A percentile compares a stretch with the other conserved stretches of the same genome.
phyloP scores from a whole-genome alignment of 1,284 basidiomycete genomes.

The Microbotryum lychnidis-dioicae region DNA sequence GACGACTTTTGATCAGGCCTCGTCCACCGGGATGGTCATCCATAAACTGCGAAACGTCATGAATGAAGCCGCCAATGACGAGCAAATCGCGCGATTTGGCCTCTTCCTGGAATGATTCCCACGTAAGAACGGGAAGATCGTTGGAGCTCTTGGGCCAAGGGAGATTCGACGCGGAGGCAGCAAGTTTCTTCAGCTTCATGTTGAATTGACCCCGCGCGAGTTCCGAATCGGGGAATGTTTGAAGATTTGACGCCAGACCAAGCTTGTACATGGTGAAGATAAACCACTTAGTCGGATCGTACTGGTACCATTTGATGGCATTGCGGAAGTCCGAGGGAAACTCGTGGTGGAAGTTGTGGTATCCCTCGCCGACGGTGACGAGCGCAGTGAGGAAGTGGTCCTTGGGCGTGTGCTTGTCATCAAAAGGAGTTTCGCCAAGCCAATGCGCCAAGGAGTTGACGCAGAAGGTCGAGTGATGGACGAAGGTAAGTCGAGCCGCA shows the following conservation, averaged over 20 bases:
- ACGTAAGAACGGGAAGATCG: conserved; percentile 70
- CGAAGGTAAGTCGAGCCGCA: conserved; percentile 68
- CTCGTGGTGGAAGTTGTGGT: conserved; percentile 70
- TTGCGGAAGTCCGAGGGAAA: conserved; percentile 67
- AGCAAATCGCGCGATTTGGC: conserved; percentile 65
- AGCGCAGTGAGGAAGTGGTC: conserved; percentile 64
- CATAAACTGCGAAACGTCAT: conserved; percentile 76
- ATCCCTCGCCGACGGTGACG: conserved; percentile 82
- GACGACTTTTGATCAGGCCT: conserved; percentile 52
- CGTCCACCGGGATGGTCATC: conserved; percentile 83
- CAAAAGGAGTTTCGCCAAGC: conserved; percentile 83
- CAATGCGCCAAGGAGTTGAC: conserved; percentile 92
- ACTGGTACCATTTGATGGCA: conserved; percentile 76
- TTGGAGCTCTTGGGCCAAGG: conserved; percentile 64
- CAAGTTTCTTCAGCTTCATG: conserved; percentile 80
- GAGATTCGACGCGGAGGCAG: conserved; percentile 60
- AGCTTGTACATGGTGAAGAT: conserved; percentile 58
- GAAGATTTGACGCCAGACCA: conserved; percentile 76
- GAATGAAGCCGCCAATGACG: conserved; percentile 80
- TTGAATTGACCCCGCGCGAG: conserved; percentile 83
- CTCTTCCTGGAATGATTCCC: conserved; percentile 78
- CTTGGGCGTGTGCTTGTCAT: conserved; percentile 75
- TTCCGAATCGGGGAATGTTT: conserved; percentile 89
- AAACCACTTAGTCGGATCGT: conserved; percentile 68
- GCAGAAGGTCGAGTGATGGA: conserved; percentile 91